Evolutionary conservation across 345 rosid genomes (phyloP).

Genomic region (sweet orange (Citrus sinensis)): DNA sequence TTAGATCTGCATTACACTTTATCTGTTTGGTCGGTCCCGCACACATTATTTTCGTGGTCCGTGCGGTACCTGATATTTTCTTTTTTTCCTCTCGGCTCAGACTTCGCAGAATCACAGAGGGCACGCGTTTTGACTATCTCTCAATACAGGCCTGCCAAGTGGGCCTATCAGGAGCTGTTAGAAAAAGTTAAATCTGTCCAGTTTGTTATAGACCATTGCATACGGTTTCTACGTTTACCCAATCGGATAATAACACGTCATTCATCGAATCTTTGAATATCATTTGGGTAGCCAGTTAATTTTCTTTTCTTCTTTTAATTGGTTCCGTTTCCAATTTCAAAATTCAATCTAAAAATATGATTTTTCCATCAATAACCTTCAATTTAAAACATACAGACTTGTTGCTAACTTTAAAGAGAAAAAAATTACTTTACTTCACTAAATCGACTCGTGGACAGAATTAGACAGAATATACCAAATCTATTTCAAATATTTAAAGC

Average conservation of each 20-base stretch:
- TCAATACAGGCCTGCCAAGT: not conserved
- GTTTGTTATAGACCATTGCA: not conserved
- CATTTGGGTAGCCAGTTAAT: too few species aligned
- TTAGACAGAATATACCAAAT: too few species aligned
- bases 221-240: not conserved
- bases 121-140: not conserved
- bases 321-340: too few species aligned
- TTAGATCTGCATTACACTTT: not conserved
- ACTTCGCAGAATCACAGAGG: not conserved
- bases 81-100: too few species aligned
- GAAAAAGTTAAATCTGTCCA: not conserved
- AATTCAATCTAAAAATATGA: too few species aligned
- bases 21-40: not conserved
- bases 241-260: not conserved
- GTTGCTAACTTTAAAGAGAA: too few species aligned
- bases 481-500: too few species aligned
- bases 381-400: too few species aligned
- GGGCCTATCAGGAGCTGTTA: not conserved
- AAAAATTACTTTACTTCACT: too few species aligned
- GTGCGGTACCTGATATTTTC: not conserved
- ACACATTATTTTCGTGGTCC: not conserved
- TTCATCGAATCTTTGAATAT: not conserved
- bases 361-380: too few species aligned
- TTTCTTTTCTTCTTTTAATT: too few species aligned
- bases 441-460: too few species aligned